Percentiles rank a stretch among this genome's conserved stretches.
These are phyloP conservation scores for Moesziomyces parantarcticus DNA, from an alignment of 1,284 basidiomycete species.

Conservation along the genomic window DNA sequence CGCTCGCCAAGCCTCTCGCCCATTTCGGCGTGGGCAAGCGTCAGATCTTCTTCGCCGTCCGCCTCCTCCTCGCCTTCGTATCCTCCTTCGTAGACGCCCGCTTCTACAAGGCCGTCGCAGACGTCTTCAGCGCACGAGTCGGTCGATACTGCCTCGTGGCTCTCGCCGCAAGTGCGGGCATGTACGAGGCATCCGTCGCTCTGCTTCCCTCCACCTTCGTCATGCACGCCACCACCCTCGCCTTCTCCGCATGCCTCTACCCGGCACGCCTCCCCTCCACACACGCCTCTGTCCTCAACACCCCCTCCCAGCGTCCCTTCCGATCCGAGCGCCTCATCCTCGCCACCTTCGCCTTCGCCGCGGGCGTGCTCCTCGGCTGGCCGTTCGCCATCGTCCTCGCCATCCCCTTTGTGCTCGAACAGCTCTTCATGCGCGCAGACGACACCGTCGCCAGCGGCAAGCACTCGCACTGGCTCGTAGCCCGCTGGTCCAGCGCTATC, in stretches of 20 bases:
- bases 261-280: constrained; percentile 70
- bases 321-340: constrained; percentile 65
- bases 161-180: constrained; percentile 84
- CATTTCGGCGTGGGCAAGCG: constrained; percentile 71
- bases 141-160: constrained; percentile 91
- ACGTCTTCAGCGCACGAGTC: constrained; percentile 85
- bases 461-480: constrained; percentile 19
- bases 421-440: constrained; percentile 81
- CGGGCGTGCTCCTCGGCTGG: constrained; percentile 92
- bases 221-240: constrained; percentile 88
- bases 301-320: constrained; percentile 40
- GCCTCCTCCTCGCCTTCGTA: constrained; percentile 80
- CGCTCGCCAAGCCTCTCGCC: constrained; percentile 30
- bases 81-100: constrained; percentile 83
- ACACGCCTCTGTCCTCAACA: constrained; percentile 32
- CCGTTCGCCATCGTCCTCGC: constrained; percentile 89
- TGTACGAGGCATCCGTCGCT: constrained; percentile 85
- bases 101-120: constrained; percentile 83
- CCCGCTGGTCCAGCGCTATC: constrained; percentile 76
- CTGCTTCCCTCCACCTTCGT: constrained; percentile 86
- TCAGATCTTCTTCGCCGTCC: constrained; percentile 86
- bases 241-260: constrained; percentile 80
- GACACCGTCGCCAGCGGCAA: constrained; percentile 33
- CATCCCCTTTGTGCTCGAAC: constrained; percentile 89
- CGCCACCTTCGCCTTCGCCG: constrained; percentile 79